A percentile compares a stretch with the other conserved stretches of the same genome.
phyloP scores from a whole-genome alignment of 495 filamentous ascomycete genomes.

The Geopyxis carbonaria region DNA sequence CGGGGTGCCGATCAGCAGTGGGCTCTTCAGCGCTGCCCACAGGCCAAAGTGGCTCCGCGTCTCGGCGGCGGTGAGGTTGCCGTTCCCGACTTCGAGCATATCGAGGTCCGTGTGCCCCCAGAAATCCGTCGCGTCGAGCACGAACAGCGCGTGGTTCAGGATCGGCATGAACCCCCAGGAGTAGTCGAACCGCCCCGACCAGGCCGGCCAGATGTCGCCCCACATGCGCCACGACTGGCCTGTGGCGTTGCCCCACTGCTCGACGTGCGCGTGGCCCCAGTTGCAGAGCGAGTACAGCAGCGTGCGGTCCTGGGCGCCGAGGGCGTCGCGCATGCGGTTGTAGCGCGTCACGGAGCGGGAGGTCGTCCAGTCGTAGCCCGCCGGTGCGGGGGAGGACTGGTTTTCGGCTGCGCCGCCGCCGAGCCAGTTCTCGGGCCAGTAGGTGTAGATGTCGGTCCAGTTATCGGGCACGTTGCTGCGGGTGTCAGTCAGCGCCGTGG shows the following conservation, averaged over 20 bases:
- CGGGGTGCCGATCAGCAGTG: conserved; percentile 38
- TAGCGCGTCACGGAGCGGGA: conserved; percentile 39
- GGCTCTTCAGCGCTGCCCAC: conserved; percentile 42
- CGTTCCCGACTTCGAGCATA: conserved; percentile 55
- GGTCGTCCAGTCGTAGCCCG: conserved; percentile 35
- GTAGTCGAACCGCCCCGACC: conserved; percentile 4
- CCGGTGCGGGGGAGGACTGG: conserved; percentile 25
- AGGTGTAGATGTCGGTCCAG: conserved; percentile 12
- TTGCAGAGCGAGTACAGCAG: conserved; percentile 52
- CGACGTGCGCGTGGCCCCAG: conserved; percentile 41
- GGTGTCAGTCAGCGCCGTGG: too few species aligned
- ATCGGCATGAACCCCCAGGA: conserved; percentile 24
- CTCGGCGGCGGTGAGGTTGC: conserved; percentile 30
- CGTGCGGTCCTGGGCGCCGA: conserved; percentile 33
- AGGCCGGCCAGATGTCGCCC: conserved; percentile 31
- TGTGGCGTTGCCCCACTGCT: conserved; percentile 34
- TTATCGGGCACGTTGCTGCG: conserved; percentile 12
- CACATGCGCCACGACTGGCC: conserved; percentile 40
- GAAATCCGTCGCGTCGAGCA: conserved; percentile 22
- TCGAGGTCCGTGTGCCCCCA: conserved; percentile 36
- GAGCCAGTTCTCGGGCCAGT: conserved; percentile 20
- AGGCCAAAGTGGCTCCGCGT: conserved; percentile 35
- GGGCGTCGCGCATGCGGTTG: conserved; percentile 42
- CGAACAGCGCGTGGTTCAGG: conserved; percentile 24
- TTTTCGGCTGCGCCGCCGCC: conserved; percentile 14